Conservation (phyloP, 129 eudicot genomes). For the Flaveria robusta region DNA sequence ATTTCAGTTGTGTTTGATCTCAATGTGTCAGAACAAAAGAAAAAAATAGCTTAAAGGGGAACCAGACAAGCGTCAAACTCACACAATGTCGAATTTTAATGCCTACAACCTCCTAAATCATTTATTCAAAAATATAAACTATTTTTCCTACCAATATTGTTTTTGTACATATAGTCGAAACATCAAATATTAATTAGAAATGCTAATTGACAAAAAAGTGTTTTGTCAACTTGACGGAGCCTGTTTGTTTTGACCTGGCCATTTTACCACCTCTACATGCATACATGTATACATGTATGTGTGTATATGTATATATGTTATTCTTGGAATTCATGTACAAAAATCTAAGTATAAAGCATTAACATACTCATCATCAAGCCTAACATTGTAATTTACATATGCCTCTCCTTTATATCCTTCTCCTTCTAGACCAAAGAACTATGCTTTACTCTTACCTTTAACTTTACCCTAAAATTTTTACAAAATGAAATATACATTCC, state of each 20-base stretch:
- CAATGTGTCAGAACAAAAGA: too few species aligned
- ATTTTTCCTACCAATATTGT: not conserved
- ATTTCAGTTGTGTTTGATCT: too few species aligned
- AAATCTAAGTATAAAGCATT: not conserved
- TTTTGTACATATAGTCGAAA: not conserved
- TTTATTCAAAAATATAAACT: not conserved
- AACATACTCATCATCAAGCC: constrained; percentile 5
- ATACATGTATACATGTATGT: not conserved
- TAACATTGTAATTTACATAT: constrained; percentile 4
- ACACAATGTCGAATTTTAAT: not conserved
- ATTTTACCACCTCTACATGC: not conserved
- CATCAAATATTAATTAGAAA: not conserved
- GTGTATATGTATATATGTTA: not conserved
- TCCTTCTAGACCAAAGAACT: constrained; percentile 6
- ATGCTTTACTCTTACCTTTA: not conserved
- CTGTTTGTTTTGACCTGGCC: not conserved
- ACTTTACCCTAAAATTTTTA: not conserved
- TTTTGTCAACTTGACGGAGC: not conserved
- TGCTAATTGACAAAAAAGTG: not conserved
- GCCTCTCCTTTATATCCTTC: not conserved
- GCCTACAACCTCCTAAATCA: not conserved
- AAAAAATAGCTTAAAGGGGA: too few species aligned
- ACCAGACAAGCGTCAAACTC: too few species aligned
- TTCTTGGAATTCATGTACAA: constrained; percentile 3
- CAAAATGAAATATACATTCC: not conserved